Percentiles rank a stretch among this genome's conserved stretches.
Evolutionary conservation across 345 rosid genomes (phyloP).

Genomic region (Kernera saxatilis): DNA sequence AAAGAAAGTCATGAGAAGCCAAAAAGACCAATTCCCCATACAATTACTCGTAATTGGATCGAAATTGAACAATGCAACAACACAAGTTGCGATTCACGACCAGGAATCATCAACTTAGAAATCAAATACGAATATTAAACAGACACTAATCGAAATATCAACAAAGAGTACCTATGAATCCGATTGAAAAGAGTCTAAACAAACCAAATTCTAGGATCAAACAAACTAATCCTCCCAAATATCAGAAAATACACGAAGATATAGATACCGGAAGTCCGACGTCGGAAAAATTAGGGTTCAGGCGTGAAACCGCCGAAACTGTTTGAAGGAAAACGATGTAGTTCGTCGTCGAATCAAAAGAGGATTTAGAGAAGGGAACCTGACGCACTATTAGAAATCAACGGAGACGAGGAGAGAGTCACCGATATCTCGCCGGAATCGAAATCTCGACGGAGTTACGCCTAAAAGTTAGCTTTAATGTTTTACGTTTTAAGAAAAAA

Average conservation of each 20-base stretch:
- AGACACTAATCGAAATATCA: background rate
- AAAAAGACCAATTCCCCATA: background rate
- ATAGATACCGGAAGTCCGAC: background rate
- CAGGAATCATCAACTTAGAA: background rate
- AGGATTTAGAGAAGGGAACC: background rate
- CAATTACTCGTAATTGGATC: background rate
- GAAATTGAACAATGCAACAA: background rate
- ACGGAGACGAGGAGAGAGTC: slow-evolving; percentile 1
- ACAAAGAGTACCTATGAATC: background rate
- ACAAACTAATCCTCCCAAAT: background rate
- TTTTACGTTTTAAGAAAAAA: background rate
- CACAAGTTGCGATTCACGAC: background rate
- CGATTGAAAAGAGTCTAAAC: background rate
- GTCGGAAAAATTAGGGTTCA: slow-evolving; percentile 8
- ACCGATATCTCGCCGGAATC: background rate
- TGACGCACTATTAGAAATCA: background rate
- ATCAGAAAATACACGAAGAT: background rate
- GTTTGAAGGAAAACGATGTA: background rate
- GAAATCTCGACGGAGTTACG: background rate
- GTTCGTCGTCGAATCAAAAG: background rate
- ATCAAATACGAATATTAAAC: background rate
- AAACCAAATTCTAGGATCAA: background rate
- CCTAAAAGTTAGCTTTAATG: background rate
- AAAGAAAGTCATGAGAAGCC: background rate
- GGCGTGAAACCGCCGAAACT: background rate